Evolutionary conservation across 495 filamentous ascomycete species (phyloP).

Genomic region (Tuber magnatum): DNA sequence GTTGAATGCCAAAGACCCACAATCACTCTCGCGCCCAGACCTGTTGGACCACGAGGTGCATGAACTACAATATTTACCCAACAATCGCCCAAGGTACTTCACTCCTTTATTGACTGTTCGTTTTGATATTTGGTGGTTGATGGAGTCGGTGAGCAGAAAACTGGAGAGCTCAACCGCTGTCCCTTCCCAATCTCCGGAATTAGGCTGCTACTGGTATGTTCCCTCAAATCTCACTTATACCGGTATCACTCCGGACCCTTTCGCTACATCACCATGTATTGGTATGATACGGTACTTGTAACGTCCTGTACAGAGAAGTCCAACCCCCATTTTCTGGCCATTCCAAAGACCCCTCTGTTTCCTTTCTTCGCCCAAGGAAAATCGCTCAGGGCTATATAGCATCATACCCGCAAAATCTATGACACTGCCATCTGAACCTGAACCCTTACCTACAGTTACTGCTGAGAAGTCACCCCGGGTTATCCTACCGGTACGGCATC

Average conservation of each 20-base stretch:
- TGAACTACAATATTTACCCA: too few relatives aligned
- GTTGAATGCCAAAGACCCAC: too few relatives aligned
- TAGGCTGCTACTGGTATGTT: too few relatives aligned
- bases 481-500: background rate
- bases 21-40: too few relatives aligned
- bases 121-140: too few relatives aligned
- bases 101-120: too few relatives aligned
- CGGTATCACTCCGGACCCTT: background rate
- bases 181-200: too few relatives aligned
- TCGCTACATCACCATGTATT: background rate
- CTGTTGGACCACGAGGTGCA: too few relatives aligned
- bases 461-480: background rate
- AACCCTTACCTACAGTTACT: background rate
- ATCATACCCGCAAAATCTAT: background rate
- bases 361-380: background rate
- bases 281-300: background rate
- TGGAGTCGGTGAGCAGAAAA: too few relatives aligned
- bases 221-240: too few relatives aligned
- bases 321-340: background rate
- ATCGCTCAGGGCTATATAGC: background rate
- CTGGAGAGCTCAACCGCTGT: too few relatives aligned
- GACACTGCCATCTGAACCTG: background rate
- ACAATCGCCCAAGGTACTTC: too few relatives aligned
- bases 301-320: background rate
- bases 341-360: background rate